Conservation (phyloP, 768 basidiomycete genomes). For the Cystofilobasidium macerans region DNA sequence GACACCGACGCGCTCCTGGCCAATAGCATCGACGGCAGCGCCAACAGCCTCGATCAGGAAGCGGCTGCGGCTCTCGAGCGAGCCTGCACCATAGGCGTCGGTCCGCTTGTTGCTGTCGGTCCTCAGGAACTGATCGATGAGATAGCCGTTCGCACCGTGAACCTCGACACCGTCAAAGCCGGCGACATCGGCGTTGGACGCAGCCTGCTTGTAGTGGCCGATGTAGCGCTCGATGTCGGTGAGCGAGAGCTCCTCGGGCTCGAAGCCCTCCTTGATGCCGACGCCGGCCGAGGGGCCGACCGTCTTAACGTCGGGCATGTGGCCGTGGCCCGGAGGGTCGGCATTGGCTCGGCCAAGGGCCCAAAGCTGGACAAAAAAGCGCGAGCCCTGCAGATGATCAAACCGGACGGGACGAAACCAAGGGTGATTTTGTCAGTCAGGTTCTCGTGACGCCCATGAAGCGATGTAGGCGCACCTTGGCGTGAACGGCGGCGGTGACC, state of each 20-base stretch:
- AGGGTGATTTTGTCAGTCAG: too few species aligned
- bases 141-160: constrained; percentile 15
- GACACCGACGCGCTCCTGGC: constrained; percentile 47
- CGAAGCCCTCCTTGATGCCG: neutral
- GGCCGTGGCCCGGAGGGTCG: neutral
- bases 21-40: constrained; percentile 48
- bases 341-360: constrained; percentile 19
- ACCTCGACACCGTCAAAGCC: constrained; percentile 51
- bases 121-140: constrained; percentile 43
- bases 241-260: constrained; percentile 4
- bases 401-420: too few species aligned
- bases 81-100: constrained; percentile 61
- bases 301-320: constrained; percentile 3
- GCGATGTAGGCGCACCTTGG: constrained; percentile 13
- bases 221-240: constrained; percentile 24
- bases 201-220: constrained; percentile 41
- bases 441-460: too few species aligned
- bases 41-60: constrained; percentile 49
- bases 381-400: too few species aligned
- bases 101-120: constrained; percentile 49
- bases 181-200: constrained; percentile 45
- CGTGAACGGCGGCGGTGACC: constrained; percentile 12
- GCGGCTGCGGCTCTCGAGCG: constrained; percentile 49
- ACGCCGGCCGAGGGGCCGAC: constrained; percentile 5
- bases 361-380: constrained; percentile 17